Percentiles rank a stretch among this genome's conserved stretches.
These are phyloP conservation scores for Thielaviopsis ethacetica DNA, from an alignment of 2,329 filamentous ascomycete species.

Conservation along the genomic window DNA sequence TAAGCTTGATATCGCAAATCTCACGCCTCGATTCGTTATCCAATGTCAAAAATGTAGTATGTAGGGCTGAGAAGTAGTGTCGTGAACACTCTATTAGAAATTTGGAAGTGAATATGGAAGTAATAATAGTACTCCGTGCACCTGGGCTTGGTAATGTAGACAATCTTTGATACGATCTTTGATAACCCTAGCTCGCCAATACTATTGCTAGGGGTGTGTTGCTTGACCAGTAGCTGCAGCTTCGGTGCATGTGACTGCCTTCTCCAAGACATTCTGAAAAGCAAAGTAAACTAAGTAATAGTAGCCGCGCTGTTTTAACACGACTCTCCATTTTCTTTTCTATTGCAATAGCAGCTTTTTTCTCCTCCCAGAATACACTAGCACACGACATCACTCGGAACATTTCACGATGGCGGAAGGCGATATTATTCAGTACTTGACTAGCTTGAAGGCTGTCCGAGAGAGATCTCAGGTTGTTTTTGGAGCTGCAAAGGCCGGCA, in stretches of 20 bases:
- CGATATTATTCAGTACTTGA: conserved; percentile 19
- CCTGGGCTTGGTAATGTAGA: too few species aligned
- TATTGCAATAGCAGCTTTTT: neutral
- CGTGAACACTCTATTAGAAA: too few species aligned
- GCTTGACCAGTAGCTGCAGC: too few species aligned
- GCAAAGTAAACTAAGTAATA: too few species aligned
- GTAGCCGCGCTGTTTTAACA: too few species aligned
- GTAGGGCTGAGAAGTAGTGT: neutral
- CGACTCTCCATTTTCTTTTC: too few species aligned
- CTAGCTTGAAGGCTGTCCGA: conserved; percentile 22
- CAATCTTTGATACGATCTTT: too few species aligned
- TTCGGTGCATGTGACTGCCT: neutral
- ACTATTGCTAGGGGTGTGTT: neutral
- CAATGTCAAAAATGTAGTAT: neutral
- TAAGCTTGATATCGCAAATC: neutral
- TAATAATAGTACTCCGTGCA: too few species aligned
- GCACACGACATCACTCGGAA: neutral
- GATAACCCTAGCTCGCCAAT: neutral
- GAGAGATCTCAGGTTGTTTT: conserved; percentile 20
- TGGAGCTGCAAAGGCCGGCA: conserved; percentile 21
- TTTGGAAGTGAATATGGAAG: too few species aligned
- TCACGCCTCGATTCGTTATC: neutral
- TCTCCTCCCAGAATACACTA: neutral
- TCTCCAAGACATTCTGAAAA: neutral
- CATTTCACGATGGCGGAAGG: conserved; percentile 3